Evolutionary conservation across 352 stramenopile genomes (phyloP), one percentile per base, ranked within the genome.

Genomic region (Phytopythium kandeliae): DNA sequence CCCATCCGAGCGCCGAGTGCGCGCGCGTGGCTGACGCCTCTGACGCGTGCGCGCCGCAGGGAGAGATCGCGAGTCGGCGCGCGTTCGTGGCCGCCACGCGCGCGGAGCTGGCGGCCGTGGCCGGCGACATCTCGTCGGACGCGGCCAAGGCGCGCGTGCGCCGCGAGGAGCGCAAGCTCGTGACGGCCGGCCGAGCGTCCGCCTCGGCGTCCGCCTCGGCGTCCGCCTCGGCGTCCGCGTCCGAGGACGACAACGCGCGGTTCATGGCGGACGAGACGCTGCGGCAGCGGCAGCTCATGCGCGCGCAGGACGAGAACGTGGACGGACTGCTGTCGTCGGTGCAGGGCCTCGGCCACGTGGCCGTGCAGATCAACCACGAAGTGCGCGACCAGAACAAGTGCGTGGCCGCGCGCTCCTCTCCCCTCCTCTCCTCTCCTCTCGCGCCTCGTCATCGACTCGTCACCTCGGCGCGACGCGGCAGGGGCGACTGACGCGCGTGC

Each of bases 361-460:
- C 80, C 21, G 65, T 91, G 36, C 69, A 71, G 37, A 91, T 91
- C 52, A 80, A 77, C 49, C 67, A 71, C 49, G 80, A 91, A 51
- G 70, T 89, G 61, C 74, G 80, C 25, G 61, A 68, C 2, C 80
- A 91, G 51, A 91, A 91, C 65, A 84, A 82, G 80, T 89, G 51
- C 41, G 71, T 70, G 31, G 5, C 19, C 2, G 9, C 28, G 9
- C 28, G 28, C 9, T 31, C n/a, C n/a, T n/a, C n/a, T n/a, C n/a
- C n/a, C n/a, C n/a, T n/a, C n/a, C n/a, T n/a, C n/a, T n/a, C n/a
- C n/a, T n/a, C n/a, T n/a, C n/a, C n/a, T n/a, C n/a, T n/a, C n/a
- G n/a, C n/a, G n/a, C n/a, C n/a, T n/a, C n/a, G n/a, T n/a, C n/a
- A n/a, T n/a, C n/a, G n/a, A n/a, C n/a, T n/a, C n/a, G n/a, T n/a